These are phyloP conservation scores for Cyclotella baltica DNA, from an alignment of 108 stramenopile species.

Conservation along the genomic window DNA sequence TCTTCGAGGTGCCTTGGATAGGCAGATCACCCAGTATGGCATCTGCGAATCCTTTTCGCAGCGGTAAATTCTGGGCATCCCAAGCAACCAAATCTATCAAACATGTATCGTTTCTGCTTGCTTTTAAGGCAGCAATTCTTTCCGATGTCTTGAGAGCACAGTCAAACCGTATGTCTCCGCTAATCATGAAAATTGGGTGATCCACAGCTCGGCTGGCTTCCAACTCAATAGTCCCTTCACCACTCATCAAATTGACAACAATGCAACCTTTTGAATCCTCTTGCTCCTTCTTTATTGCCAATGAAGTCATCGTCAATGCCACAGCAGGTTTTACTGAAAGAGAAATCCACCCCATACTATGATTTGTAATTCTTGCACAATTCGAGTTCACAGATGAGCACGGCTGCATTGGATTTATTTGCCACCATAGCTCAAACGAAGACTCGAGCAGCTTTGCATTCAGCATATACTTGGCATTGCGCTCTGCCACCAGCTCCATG, in stretches of 20 bases:
- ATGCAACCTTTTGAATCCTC: slow-evolving; percentile 5
- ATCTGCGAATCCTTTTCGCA: slow-evolving; percentile 55
- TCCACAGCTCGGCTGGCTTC: slow-evolving; percentile 31
- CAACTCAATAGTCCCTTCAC: slow-evolving; percentile 60
- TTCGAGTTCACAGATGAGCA: slow-evolving; percentile 46
- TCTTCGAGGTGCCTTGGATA: slow-evolving; percentile 48
- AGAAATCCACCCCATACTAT: slow-evolving; percentile 64
- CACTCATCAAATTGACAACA: slow-evolving; percentile 50
- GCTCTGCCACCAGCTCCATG: slow-evolving; percentile 25
- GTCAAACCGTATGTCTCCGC: slow-evolving; percentile 39
- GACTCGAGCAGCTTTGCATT: slow-evolving; percentile 23
- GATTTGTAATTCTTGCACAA: slow-evolving; percentile 31
- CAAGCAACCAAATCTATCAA: slow-evolving; percentile 57
- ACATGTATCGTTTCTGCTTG: not conserved
- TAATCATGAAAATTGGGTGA: slow-evolving; percentile 40
- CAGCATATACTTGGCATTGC: slow-evolving; percentile 18
- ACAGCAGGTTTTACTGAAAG: slow-evolving; percentile 47
- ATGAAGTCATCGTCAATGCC: slow-evolving; percentile 41
- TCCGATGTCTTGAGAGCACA: slow-evolving; percentile 12
- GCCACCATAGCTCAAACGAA: slow-evolving; percentile 43
- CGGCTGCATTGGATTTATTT: slow-evolving; percentile 50
- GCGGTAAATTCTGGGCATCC: slow-evolving; percentile 55
- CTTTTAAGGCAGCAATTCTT: slow-evolving; percentile 17
- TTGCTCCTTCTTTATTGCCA: not conserved
- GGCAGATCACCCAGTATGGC: slow-evolving; percentile 52